Percentiles rank a stretch among this genome's conserved stretches.
Evolutionary conservation across 768 basidiomycete species (phyloP).

Genomic region (Boletus pseudo-olivaceus): DNA sequence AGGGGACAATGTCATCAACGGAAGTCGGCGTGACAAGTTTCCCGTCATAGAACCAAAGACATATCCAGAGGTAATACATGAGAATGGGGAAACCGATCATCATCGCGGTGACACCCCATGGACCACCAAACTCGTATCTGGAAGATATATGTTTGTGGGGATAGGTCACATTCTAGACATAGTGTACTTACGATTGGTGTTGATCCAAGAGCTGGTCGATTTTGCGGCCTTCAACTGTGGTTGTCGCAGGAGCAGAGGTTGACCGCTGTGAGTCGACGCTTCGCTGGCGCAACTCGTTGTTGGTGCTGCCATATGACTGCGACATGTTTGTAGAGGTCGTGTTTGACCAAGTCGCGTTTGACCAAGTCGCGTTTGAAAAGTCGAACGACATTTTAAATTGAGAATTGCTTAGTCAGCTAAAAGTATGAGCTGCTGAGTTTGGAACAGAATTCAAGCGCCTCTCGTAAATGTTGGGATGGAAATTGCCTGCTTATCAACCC

Average conservation of each 20-base stretch:
- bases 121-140: conserved; percentile 97
- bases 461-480: conserved; percentile 3
- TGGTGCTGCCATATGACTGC: conserved; percentile 25
- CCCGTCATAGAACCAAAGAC: conserved; percentile 94
- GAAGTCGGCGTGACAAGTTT: conserved; percentile 67
- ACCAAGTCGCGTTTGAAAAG: background rate
- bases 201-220: conserved; percentile 70
- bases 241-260: conserved; percentile 17
- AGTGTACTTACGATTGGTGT: conserved; percentile 50
- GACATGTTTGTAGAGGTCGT: conserved; percentile 21
- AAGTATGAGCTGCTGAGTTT: conserved; percentile 5
- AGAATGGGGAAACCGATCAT: conserved; percentile 92
- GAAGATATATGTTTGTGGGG: conserved; percentile 3
- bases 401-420: conserved; percentile 17
- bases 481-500: conserved; percentile 9
- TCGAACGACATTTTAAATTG: conserved; percentile 16
- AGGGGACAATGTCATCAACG: conserved; percentile 68
- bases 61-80: conserved; percentile 99
- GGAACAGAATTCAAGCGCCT: conserved; percentile 19
- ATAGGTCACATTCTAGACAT: background rate
- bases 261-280: conserved; percentile 21
- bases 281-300: conserved; percentile 30
- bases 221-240: conserved; percentile 71
- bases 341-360: background rate
- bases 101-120: conserved; percentile 85